Evolutionary conservation across 2,329 filamentous ascomycete species (phyloP).

Genomic region (Penicillium fuscoglaucum): DNA sequence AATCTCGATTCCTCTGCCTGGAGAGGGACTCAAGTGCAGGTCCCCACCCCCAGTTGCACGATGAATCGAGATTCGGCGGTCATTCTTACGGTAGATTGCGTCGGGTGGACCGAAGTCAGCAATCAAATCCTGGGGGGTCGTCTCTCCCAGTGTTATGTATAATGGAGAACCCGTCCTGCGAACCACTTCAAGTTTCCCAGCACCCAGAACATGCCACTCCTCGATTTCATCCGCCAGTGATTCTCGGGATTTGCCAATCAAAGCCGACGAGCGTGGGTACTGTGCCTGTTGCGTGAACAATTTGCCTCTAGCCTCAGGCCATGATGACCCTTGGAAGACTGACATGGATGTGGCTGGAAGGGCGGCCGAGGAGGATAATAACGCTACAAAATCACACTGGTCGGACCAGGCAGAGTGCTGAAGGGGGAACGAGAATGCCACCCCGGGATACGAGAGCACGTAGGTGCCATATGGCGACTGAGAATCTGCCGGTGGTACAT

Average conservation of each 20-base stretch:
- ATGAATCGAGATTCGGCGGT: constrained; percentile 85
- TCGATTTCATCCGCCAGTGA: constrained; percentile 87
- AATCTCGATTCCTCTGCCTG: constrained; percentile 39
- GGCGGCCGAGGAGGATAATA: constrained; percentile 76
- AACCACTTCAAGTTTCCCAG: constrained; percentile 74
- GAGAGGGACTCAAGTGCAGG: constrained; percentile 38
- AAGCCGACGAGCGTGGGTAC: constrained; percentile 69
- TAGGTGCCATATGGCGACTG: constrained; percentile 69
- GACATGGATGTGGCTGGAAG: constrained; percentile 82
- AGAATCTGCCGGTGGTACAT: constrained; percentile 61
- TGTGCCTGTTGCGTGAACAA: constrained; percentile 75
- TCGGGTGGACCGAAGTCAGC: constrained; percentile 90
- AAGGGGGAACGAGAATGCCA: constrained; percentile 88
- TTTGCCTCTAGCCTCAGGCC: constrained; percentile 75
- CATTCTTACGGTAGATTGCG: constrained; percentile 88
- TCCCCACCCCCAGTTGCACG: constrained; percentile 36
- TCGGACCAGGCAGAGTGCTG: constrained; percentile 71
- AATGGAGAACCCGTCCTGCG: constrained; percentile 68
- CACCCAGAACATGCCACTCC: constrained; percentile 72
- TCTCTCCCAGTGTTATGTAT: constrained; percentile 76
- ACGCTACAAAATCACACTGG: constrained; percentile 74
- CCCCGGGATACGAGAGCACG: constrained; percentile 88
- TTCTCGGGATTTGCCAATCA: constrained; percentile 71
- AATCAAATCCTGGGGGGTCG: constrained; percentile 86
- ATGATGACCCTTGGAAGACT: constrained; percentile 85